A percentile compares a stretch with the other conserved stretches of the same genome.
Evolutionary conservation across 352 stramenopile species (phyloP).

Genomic region (Globisporangium cederbergense): DNA sequence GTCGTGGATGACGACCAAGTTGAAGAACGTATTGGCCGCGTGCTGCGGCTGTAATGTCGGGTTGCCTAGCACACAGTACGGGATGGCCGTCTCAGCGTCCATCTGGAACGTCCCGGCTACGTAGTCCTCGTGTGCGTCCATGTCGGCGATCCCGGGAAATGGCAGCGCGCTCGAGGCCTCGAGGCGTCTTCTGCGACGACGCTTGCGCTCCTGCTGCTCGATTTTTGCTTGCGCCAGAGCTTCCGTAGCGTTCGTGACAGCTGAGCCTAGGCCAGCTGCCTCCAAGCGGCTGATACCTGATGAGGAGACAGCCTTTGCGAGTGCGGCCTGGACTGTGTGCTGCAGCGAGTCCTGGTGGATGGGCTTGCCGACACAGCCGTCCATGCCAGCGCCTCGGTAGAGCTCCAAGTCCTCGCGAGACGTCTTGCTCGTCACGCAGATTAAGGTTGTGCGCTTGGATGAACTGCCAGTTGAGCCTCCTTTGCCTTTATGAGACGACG

Average conservation of each 20-base stretch:
- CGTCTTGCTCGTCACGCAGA: constrained; percentile 73
- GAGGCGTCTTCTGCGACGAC: constrained; percentile 28
- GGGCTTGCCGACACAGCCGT: constrained; percentile 89
- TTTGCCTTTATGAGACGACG: constrained; percentile 3
- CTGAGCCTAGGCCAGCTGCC: constrained; percentile 3
- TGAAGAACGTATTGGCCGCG: constrained; percentile 81
- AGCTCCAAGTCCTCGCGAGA: constrained; percentile 63
- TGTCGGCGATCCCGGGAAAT: constrained; percentile 43
- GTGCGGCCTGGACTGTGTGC: constrained; percentile 77
- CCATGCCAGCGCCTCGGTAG: constrained; percentile 90
- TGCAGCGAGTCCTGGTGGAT: constrained; percentile 57
- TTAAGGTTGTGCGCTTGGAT: constrained; percentile 41
- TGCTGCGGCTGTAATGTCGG: constrained; percentile 12
- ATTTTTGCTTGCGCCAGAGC: constrained; percentile 42
- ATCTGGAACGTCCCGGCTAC: constrained; percentile 79
- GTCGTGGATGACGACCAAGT: constrained; percentile 94
- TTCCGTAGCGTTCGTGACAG: constrained; percentile 31
- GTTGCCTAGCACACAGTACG: constrained; percentile 87
- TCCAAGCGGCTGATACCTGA: not conserved
- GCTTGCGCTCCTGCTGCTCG: constrained; percentile 37
- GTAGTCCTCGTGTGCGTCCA: constrained; percentile 50
- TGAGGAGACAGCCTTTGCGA: constrained; percentile 24
- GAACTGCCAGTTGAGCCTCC: not conserved
- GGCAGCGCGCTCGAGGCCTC: constrained; percentile 39
- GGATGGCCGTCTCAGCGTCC: constrained; percentile 91